Percentiles rank a stretch among this genome's conserved stretches.
Conservation (phyloP, 179 eudicot species). For the Beta lomatogona region DNA sequence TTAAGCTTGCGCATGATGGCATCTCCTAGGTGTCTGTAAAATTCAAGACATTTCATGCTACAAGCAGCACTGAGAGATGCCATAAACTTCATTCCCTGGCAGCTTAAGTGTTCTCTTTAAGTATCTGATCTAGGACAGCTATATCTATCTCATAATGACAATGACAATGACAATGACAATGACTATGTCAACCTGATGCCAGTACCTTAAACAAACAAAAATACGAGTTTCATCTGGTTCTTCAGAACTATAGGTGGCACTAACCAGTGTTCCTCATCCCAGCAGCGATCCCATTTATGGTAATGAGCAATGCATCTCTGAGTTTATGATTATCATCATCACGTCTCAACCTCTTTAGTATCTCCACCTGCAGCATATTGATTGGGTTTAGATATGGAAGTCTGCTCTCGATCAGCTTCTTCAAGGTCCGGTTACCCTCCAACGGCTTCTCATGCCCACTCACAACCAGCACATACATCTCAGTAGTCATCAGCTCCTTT, state of each 20-base stretch:
- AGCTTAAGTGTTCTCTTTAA: background rate
- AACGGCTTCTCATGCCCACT: conserved; percentile 75
- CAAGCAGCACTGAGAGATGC: background rate
- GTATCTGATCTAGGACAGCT: background rate
- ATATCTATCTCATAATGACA: background rate
- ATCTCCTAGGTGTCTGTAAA: background rate
- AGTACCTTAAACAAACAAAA: background rate
- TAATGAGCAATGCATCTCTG: conserved; percentile 78
- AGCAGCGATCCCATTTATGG: conserved; percentile 90
- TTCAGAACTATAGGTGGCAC: background rate
- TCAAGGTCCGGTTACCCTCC: conserved; percentile 59
- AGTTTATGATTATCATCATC: conserved; percentile 68
- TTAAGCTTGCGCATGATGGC: background rate
- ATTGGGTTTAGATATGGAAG: conserved; percentile 82
- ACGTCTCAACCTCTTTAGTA: conserved; percentile 68
- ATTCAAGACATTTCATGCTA: background rate
- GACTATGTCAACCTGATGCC: too few species aligned
- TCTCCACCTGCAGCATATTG: conserved; percentile 90
- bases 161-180: background rate
- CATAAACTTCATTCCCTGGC: background rate
- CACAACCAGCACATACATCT: conserved; percentile 58
- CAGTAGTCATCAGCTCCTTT: conserved; percentile 58
- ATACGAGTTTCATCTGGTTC: background rate
- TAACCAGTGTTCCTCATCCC: conserved; percentile 97
- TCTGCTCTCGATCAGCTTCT: conserved; percentile 72